Conservation (phyloP, 164 flowering plant species). For the Pachysandra terminalis region DNA sequence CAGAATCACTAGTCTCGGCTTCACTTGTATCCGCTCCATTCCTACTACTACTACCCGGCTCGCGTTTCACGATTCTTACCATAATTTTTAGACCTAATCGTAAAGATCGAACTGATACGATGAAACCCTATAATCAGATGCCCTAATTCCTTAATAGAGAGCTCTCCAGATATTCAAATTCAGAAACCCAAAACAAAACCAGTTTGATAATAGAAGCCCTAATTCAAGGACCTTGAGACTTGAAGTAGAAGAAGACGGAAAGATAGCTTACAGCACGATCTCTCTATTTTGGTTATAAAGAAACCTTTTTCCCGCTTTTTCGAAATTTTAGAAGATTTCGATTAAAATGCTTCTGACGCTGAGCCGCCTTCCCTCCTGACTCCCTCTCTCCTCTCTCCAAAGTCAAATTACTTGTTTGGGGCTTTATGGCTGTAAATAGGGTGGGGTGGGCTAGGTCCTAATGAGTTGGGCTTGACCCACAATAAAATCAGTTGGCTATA, state of each 20-base stretch:
- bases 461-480: too few species aligned
- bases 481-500: too few species aligned
- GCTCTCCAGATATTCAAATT: background rate
- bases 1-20: conserved; percentile 7
- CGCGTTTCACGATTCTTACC: conserved; percentile 18
- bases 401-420: too few species aligned
- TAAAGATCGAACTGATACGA: background rate
- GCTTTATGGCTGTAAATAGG: too few species aligned
- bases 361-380: too few species aligned
- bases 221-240: background rate
- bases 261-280: background rate
- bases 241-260: background rate
- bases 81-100: conserved; percentile 1
- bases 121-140: background rate
- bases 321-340: background rate
- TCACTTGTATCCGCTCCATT: conserved; percentile 1
- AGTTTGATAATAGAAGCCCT: background rate
- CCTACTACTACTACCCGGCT: conserved; percentile 1
- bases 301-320: background rate
- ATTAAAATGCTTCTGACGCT: too few species aligned
- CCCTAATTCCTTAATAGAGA: background rate
- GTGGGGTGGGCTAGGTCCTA: too few species aligned
- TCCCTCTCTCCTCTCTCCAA: too few species aligned
- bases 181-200: background rate
- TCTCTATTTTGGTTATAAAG: background rate